A percentile compares a stretch with the other conserved stretches of the same genome.
These are phyloP conservation scores for Aphanomyces euteiches DNA, from an alignment of 352 stramenopile genomes.

Conservation along the genomic window DNA sequence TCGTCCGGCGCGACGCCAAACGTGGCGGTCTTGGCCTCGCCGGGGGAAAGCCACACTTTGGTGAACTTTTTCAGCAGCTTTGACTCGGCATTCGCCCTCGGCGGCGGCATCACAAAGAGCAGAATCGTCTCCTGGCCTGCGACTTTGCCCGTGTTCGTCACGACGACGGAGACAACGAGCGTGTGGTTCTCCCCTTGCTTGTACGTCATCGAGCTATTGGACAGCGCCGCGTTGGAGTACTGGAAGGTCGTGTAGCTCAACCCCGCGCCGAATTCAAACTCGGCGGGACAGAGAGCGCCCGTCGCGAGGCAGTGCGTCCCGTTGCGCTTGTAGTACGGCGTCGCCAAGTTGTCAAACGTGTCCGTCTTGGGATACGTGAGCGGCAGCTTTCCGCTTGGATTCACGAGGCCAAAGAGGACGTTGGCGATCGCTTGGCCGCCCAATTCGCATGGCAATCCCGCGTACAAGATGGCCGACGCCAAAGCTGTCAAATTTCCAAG, in stretches of 20 bases:
- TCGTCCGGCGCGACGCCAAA: constrained; percentile 44
- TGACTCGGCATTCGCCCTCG: constrained; percentile 60
- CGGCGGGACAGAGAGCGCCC: constrained; percentile 41
- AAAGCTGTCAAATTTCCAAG: constrained; percentile 43
- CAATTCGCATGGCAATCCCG: constrained; percentile 70
- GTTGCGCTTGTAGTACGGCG: constrained; percentile 63
- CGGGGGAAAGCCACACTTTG: constrained; percentile 58
- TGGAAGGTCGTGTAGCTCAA: constrained; percentile 62
- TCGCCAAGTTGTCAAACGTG: constrained; percentile 43
- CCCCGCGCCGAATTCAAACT: constrained; percentile 64
- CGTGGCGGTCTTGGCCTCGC: constrained; percentile 40
- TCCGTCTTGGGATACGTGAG: constrained; percentile 79
- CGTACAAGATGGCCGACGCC: constrained; percentile 58
- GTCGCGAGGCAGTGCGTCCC: constrained; percentile 40
- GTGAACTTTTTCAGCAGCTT: constrained; percentile 78
- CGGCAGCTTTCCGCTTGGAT: constrained; percentile 67
- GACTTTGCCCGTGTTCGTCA: constrained; percentile 39
- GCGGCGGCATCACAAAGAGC: constrained; percentile 70
- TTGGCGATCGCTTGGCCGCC: constrained; percentile 71
- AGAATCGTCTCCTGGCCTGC: constrained; percentile 67
- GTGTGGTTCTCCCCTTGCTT: constrained; percentile 34
- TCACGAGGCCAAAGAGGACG: constrained; percentile 64
- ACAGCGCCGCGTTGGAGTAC: constrained; percentile 48
- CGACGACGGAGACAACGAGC: constrained; percentile 42
- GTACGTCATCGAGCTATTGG: constrained; percentile 38